A percentile compares a stretch with the other conserved stretches of the same genome.
These are phyloP conservation scores for Penicillium odoratum DNA, from an alignment of 495 filamentous ascomycete genomes.

Conservation along the genomic window DNA sequence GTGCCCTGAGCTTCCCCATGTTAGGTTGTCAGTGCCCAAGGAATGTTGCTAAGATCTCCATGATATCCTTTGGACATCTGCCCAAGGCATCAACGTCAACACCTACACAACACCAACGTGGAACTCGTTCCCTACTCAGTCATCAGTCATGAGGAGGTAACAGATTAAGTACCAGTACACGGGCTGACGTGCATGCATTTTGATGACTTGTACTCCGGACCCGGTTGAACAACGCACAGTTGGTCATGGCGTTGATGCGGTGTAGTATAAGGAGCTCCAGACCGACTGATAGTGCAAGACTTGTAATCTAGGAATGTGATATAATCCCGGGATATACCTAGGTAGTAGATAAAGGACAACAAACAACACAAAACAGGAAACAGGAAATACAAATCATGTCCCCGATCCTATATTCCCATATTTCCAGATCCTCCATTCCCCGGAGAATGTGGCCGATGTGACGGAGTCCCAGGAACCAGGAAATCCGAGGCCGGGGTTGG, in stretches of 20 bases:
- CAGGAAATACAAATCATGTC: neutral
- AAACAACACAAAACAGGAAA: neutral
- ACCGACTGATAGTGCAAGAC: neutral
- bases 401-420: neutral
- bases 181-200: conserved; percentile 6
- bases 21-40: neutral
- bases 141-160: neutral
- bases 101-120: too few species aligned
- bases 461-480: conserved; percentile 5
- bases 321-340: too few species aligned
- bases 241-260: neutral
- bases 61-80: neutral
- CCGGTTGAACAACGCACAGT: conserved; percentile 1
- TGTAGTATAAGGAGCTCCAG: neutral
- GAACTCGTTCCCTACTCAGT: too few species aligned
- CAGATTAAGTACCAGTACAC: neutral
- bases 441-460: neutral
- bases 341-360: neutral
- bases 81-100: neutral
- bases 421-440: neutral
- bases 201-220: neutral
- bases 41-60: neutral
- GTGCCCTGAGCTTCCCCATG: neutral
- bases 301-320: conserved; percentile 3
- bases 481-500: conserved; percentile 2